phyloP scores from a whole-genome alignment of 169 alveolate species.

The Plasmodium malariae region DNA sequence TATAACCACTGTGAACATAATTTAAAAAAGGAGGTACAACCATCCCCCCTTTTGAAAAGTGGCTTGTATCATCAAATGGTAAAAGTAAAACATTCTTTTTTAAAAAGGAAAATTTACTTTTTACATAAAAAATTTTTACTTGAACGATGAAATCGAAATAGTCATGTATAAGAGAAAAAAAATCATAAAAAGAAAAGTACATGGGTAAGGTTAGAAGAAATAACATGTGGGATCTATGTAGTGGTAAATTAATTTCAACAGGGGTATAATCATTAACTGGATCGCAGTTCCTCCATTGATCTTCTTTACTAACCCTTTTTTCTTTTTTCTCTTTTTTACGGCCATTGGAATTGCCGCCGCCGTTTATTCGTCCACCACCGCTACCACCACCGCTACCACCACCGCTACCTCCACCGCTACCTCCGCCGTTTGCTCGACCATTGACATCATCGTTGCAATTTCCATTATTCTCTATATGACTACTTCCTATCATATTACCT shows the following conservation, averaged over 20 bases:
- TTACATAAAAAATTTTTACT: slow-evolving; percentile 20
- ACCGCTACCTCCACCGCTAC: too few species aligned
- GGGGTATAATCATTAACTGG: neutral
- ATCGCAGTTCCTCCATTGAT: neutral
- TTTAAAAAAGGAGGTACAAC: neutral
- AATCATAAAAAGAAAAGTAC: slow-evolving; percentile 21
- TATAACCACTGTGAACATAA: neutral
- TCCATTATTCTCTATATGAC: neutral
- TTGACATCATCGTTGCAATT: too few species aligned
- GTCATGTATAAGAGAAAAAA: slow-evolving; percentile 23
- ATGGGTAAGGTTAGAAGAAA: slow-evolving; percentile 41
- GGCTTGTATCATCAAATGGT: too few species aligned
- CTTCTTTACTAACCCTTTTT: neutral
- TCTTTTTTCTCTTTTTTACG: neutral
- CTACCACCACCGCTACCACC: too few species aligned
- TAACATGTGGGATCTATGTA: slow-evolving; percentile 65
- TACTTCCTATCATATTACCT: neutral
- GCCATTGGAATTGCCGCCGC: too few species aligned
- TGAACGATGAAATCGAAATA: slow-evolving; percentile 29
- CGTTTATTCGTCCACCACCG: too few species aligned
- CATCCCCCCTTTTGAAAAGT: neutral
- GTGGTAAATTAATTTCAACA: slow-evolving; percentile 25
- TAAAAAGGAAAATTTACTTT: slow-evolving; percentile 18
- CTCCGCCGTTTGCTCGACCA: too few species aligned
- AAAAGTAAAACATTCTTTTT: neutral